phyloP scores from a whole-genome alignment of 1,139 yeast genomes.

The Geotrichum siamense region DNA sequence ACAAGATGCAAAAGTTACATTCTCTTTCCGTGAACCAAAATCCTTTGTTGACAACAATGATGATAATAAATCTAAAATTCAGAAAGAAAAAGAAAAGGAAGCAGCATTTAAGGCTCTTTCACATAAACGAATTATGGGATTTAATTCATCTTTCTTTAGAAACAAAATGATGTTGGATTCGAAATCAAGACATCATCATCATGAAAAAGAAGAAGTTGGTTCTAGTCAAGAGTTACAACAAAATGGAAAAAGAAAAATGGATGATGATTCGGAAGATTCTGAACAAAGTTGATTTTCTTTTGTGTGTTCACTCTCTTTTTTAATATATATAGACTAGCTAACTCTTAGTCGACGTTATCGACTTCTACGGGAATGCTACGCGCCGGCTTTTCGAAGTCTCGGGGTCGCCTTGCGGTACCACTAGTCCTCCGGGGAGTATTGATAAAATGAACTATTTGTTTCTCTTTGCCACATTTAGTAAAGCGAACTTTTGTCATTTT shows the following conservation, averaged over 20 bases:
- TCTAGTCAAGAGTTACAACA: background rate
- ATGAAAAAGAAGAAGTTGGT: background rate
- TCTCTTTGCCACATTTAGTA: too few relatives aligned
- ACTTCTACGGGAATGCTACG: too few relatives aligned
- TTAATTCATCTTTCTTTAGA: background rate
- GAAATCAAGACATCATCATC: background rate
- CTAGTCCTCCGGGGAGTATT: too few relatives aligned
- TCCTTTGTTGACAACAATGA: background rate
- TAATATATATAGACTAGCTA: too few relatives aligned
- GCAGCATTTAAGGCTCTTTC: background rate
- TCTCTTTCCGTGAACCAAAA: conserved; percentile 23
- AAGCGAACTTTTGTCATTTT: too few relatives aligned
- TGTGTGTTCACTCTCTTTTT: too few relatives aligned
- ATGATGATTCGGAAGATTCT: background rate
- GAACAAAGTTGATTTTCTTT: background rate
- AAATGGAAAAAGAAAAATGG: background rate
- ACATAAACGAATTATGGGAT: background rate
- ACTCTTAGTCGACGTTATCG: too few relatives aligned
- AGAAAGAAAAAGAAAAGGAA: background rate
- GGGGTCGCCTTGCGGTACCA: too few relatives aligned
- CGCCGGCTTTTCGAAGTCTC: too few relatives aligned
- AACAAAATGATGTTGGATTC: background rate
- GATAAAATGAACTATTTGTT: too few relatives aligned
- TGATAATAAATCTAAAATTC: background rate
- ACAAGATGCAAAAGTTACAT: conserved; percentile 33